phyloP scores from a whole-genome alignment of 305 asterid genomes.

The Plantago coronopus region DNA sequence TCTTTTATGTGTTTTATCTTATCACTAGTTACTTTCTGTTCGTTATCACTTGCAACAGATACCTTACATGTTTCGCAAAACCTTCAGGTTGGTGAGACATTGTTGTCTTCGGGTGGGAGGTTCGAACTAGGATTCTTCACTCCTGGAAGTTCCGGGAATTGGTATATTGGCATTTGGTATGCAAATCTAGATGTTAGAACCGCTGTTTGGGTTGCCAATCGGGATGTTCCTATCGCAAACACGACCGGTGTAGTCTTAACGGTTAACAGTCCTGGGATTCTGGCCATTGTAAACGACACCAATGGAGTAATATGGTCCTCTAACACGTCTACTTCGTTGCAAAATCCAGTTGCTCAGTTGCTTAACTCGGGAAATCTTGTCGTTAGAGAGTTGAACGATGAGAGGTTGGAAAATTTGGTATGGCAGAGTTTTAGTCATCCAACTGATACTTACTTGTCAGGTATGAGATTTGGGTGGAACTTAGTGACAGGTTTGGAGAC shows the following conservation, averaged over 20 bases:
- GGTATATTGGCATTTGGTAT: conserved; percentile 31
- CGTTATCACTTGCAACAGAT: conserved; percentile 3
- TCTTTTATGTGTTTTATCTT: conserved; percentile 7
- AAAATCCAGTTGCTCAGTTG: conserved; percentile 14
- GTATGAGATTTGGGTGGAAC: conserved; percentile 14
- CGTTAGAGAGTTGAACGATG: conserved; percentile 5
- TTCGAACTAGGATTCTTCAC: conserved; percentile 29
- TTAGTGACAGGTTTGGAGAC: conserved; percentile 8
- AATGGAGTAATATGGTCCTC: conserved; percentile 22
- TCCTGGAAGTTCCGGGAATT: conserved; percentile 19
- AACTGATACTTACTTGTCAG: conserved; percentile 16
- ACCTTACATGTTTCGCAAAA: conserved; percentile 16
- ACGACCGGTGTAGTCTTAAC: conserved; percentile 7
- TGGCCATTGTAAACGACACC: conserved; percentile 14
- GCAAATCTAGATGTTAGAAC: conserved; percentile 13
- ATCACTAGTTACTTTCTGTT: conserved; percentile 2
- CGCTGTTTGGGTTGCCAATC: conserved; percentile 30
- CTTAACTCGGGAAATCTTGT: conserved; percentile 22
- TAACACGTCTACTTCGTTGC: conserved; percentile 13
- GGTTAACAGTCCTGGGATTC: conserved; percentile 18
- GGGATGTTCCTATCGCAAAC: conserved; percentile 21
- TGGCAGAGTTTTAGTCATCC: conserved; percentile 26
- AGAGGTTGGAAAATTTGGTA: not conserved
- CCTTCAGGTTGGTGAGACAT: conserved; percentile 22
- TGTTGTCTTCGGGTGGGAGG: conserved; percentile 24